A percentile compares a stretch with the other conserved stretches of the same genome.
Evolutionary conservation across 148 eudicot species (phyloP).

Genomic region (Chenopodium berlandieri): DNA sequence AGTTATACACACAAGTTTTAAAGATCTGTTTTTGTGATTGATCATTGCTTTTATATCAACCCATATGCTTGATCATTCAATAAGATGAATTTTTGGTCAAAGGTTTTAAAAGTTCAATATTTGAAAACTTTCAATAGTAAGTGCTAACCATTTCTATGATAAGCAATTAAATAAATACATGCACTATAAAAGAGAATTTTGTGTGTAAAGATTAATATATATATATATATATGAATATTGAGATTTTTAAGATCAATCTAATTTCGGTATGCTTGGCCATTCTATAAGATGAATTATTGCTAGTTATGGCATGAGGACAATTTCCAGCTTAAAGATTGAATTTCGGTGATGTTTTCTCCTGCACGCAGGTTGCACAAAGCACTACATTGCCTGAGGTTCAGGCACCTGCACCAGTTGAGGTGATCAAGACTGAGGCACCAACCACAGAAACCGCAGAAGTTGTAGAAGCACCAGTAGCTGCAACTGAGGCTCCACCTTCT

Average conservation of each 20-base stretch:
- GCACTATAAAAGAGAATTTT: no score
- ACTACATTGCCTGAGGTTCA: conserved; percentile 28
- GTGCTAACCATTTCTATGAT: no score
- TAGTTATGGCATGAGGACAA: no score
- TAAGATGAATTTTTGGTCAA: not conserved
- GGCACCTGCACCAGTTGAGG: conserved; percentile 20
- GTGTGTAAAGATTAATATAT: no score
- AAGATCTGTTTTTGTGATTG: not conserved
- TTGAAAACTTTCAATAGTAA: no score
- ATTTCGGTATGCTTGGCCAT: no score
- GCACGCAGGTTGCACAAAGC: conserved; percentile 33
- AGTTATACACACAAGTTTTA: not conserved
- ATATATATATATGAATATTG: no score
- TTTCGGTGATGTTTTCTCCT: not conserved
- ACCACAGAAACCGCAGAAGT: conserved; percentile 16
- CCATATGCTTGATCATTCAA: not conserved
- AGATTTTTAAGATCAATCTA: no score
- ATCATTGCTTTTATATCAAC: not conserved
- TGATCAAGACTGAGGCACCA: conserved; percentile 30
- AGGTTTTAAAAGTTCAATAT: not conserved
- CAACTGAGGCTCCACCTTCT: not conserved
- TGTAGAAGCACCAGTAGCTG: conserved; percentile 10
- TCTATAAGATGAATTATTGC: no score
- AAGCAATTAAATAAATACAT: no score
- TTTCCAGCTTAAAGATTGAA: not conserved